phyloP scores from a whole-genome alignment of 768 basidiomycete genomes.

The Polyporus arcularius region DNA sequence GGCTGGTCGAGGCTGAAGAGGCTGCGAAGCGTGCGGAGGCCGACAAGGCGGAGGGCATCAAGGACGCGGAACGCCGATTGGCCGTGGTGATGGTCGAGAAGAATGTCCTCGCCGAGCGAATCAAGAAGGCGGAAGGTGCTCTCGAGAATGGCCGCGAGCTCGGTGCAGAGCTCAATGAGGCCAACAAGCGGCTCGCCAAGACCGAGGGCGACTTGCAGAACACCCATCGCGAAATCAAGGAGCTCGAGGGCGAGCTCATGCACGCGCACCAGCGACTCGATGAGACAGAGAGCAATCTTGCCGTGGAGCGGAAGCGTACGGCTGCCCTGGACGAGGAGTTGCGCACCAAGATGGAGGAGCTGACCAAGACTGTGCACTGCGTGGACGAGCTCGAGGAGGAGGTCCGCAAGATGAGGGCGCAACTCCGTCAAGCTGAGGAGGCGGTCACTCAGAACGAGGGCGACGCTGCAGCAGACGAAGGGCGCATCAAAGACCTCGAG shows the following conservation, averaged over 20 bases:
- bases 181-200: slow-evolving; percentile 59
- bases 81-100: slow-evolving; percentile 51
- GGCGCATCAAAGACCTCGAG: slow-evolving; percentile 58
- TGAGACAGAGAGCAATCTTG: slow-evolving; percentile 57
- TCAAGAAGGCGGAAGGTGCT: slow-evolving; percentile 62
- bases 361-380: slow-evolving; percentile 25
- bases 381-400: slow-evolving; percentile 31
- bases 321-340: slow-evolving; percentile 43
- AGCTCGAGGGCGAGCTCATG: slow-evolving; percentile 62
- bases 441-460: slow-evolving; percentile 64
- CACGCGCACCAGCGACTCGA: slow-evolving; percentile 52
- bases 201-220: slow-evolving; percentile 60
- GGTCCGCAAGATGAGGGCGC: slow-evolving; percentile 39
- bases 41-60: slow-evolving; percentile 40
- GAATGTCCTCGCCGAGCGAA: slow-evolving; percentile 58
- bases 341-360: slow-evolving; percentile 32
- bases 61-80: slow-evolving; percentile 49
- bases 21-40: slow-evolving; percentile 42
- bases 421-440: slow-evolving; percentile 44
- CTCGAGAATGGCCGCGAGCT: slow-evolving; percentile 68
- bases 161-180: slow-evolving; percentile 65
- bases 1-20: slow-evolving; percentile 53
- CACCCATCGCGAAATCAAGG: slow-evolving; percentile 58
- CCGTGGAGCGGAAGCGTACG: slow-evolving; percentile 49
- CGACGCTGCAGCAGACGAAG: slow-evolving; percentile 51